Conservation (phyloP, 2,329 filamentous ascomycete species). For the Metarhizium guizhouense region DNA sequence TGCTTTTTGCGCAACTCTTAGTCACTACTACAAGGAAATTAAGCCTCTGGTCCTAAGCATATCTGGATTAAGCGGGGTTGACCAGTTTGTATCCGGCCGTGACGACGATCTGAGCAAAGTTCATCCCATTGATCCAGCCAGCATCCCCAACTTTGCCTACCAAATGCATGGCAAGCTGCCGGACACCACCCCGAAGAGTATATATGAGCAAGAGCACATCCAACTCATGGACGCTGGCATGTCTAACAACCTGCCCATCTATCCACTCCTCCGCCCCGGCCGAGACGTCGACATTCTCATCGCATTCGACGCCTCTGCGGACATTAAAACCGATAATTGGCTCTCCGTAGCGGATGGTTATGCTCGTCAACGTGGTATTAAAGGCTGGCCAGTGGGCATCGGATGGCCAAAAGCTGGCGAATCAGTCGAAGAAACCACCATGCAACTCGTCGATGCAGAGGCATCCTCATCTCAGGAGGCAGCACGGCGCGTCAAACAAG, state of each 20-base stretch:
- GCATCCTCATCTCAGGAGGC: constrained; percentile 51
- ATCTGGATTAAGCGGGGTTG: constrained; percentile 66
- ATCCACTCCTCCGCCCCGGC: constrained; percentile 82
- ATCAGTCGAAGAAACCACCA: constrained; percentile 47
- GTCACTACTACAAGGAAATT: constrained; percentile 92
- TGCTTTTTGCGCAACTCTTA: constrained; percentile 90
- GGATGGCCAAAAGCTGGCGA: constrained; percentile 72
- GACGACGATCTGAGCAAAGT: constrained; percentile 83
- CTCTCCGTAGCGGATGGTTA: constrained; percentile 91
- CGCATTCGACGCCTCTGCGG: constrained; percentile 89
- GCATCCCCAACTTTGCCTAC: constrained; percentile 80
- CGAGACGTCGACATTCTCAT: constrained; percentile 83
- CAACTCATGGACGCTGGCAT: constrained; percentile 95
- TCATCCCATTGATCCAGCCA: constrained; percentile 87
- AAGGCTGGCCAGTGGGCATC: constrained; percentile 90
- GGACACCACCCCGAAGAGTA: constrained; percentile 65
- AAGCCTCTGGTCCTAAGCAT: constrained; percentile 71
- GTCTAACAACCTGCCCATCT: constrained; percentile 96
- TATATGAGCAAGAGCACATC: constrained; percentile 62
- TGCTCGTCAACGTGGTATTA: constrained; percentile 78
- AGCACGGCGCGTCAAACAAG: constrained; percentile 53
- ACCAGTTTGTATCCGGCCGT: constrained; percentile 72
- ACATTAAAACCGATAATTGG: constrained; percentile 94
- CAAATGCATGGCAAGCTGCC: constrained; percentile 72
- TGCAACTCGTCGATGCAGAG: constrained; percentile 59